These are phyloP conservation scores for Thalassiosira mediterranea DNA, from an alignment of 352 stramenopile genomes.

Conservation along the genomic window DNA sequence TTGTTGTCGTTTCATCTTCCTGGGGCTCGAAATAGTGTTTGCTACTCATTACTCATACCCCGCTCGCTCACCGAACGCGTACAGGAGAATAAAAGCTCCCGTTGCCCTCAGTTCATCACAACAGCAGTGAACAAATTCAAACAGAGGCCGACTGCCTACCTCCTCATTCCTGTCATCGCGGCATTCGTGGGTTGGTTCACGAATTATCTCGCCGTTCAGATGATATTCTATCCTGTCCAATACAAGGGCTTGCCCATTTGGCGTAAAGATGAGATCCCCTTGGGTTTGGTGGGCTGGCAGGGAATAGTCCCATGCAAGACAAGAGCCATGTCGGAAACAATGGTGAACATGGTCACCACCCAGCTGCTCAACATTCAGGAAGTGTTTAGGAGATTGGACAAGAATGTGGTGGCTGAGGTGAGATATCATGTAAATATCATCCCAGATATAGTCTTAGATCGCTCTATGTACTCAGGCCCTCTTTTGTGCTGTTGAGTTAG, in stretches of 20 bases:
- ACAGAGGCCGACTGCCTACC: too few relatives aligned
- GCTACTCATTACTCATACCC: too few relatives aligned
- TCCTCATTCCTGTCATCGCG: constrained; percentile 71
- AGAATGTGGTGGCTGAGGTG: constrained; percentile 49
- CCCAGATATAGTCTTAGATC: background rate
- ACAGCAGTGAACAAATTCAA: too few relatives aligned
- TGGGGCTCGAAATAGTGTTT: too few relatives aligned
- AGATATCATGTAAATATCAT: too few relatives aligned
- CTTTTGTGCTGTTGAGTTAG: too few relatives aligned
- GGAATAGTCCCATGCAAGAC: constrained; percentile 97
- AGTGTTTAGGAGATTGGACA: constrained; percentile 69
- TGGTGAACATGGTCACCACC: constrained; percentile 95
- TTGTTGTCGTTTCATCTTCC: too few relatives aligned
- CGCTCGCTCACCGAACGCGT: too few relatives aligned
- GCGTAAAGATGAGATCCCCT: constrained; percentile 81
- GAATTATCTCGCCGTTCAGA: constrained; percentile 91
- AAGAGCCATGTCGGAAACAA: constrained; percentile 95
- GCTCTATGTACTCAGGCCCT: background rate
- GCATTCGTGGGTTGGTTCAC: constrained; percentile 81
- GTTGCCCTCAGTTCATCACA: too few relatives aligned
- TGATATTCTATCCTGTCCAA: constrained; percentile 97
- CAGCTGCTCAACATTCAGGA: constrained; percentile 83
- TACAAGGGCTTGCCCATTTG: constrained; percentile 90
- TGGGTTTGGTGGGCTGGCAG: constrained; percentile 94
- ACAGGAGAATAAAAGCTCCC: too few relatives aligned